phyloP scores from a whole-genome alignment of 306 rosid genomes.

The Herpetospermum pedunculosum region DNA sequence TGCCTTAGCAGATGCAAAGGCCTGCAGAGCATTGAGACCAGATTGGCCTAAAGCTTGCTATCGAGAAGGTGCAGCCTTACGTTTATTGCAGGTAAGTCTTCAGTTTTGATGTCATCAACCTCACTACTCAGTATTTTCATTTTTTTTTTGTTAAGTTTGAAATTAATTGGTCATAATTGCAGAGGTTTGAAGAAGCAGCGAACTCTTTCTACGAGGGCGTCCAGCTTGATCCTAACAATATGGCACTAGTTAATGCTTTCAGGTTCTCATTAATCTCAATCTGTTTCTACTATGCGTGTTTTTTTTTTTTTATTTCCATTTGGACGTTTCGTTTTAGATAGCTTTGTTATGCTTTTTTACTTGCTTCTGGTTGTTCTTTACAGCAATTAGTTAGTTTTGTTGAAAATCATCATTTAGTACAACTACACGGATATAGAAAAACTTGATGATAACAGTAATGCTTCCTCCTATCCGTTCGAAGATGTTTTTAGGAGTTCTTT shows the following conservation, averaged over 20 bases:
- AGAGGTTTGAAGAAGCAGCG: constrained; percentile 96
- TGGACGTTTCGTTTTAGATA: not conserved
- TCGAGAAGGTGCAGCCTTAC: constrained; percentile 92
- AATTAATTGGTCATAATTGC: constrained; percentile 17
- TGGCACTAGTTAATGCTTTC: constrained; percentile 75
- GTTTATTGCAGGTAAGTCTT: constrained; percentile 64
- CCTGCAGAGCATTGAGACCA: constrained; percentile 69
- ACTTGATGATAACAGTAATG: not conserved
- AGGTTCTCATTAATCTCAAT: constrained; percentile 30
- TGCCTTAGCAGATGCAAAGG: constrained; percentile 84
- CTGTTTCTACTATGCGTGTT: not conserved
- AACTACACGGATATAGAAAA: not conserved
- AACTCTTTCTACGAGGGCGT: constrained; percentile 86
- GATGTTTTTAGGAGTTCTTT: not conserved
- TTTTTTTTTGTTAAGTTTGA: not conserved
- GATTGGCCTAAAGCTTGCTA: constrained; percentile 96
- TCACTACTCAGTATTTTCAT: not conserved
- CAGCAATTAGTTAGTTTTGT: not conserved
- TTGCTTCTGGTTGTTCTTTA: not conserved
- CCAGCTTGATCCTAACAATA: constrained; percentile 63
- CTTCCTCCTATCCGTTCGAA: not conserved
- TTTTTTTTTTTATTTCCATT: not conserved
- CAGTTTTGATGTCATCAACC: not conserved
- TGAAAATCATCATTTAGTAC: not conserved
- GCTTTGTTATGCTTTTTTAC: not conserved